Evolutionary conservation across 129 eudicot genomes (phyloP).

Genomic region (Flaveria brownii): DNA sequence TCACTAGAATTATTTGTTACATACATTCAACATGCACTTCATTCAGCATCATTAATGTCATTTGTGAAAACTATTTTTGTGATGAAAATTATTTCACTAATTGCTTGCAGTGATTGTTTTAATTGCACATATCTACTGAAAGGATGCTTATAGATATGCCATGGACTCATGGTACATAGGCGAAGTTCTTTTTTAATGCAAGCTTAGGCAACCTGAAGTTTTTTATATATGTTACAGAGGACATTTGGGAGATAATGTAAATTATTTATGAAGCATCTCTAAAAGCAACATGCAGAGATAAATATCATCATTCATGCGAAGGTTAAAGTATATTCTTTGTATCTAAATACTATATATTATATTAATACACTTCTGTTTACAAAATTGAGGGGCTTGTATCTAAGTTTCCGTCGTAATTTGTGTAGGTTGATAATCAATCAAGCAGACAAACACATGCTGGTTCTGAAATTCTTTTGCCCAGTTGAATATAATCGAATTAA

Average conservation of each 20-base stretch:
- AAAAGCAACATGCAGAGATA: not conserved
- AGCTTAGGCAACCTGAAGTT: conserved; percentile 8
- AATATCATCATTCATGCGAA: not conserved
- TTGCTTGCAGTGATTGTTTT: not conserved
- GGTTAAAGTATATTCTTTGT: not conserved
- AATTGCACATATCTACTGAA: conserved; percentile 6
- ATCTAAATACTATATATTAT: not conserved
- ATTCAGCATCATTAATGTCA: not conserved
- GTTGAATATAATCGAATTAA: no score
- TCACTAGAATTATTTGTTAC: not conserved
- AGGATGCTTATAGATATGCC: conserved; percentile 13
- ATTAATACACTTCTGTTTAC: not conserved
- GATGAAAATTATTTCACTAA: not conserved
- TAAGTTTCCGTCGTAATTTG: not conserved
- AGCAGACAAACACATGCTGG: conserved; percentile 4
- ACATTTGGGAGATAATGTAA: not conserved
- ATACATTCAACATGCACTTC: conserved; percentile 15
- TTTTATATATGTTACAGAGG: not conserved
- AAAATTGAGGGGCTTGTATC: conserved; percentile 12
- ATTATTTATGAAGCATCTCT: conserved; percentile 13
- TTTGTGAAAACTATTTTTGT: not conserved
- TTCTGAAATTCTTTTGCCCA: not conserved
- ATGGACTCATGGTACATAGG: not conserved
- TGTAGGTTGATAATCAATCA: not conserved
- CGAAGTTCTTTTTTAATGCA: not conserved